Evolutionary conservation across 139 green algal species (phyloP).

Genomic region (Diplosphaera chodatii): DNA sequence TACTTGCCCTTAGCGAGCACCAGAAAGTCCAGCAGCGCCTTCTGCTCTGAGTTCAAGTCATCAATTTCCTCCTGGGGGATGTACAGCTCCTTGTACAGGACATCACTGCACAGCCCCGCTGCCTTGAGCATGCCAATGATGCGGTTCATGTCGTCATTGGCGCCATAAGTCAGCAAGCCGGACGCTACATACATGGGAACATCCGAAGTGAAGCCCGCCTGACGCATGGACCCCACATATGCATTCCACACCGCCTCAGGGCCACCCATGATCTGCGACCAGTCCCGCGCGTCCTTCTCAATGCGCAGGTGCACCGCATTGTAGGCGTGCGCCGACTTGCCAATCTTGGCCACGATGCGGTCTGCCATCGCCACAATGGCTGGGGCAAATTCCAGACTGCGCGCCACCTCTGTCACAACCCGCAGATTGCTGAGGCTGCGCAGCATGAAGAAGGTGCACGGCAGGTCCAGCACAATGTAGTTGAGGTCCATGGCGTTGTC

Average conservation of each 20-base stretch:
- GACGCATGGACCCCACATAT: constrained; percentile 29
- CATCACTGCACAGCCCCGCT: constrained; percentile 4
- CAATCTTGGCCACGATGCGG: constrained; percentile 29
- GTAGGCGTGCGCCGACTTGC: constrained; percentile 15
- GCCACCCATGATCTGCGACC: constrained; percentile 39
- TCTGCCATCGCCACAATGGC: constrained; percentile 30
- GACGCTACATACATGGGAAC: constrained; percentile 41
- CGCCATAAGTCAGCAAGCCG: constrained; percentile 42
- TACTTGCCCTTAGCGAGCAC: constrained; percentile 33
- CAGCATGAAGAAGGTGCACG: constrained; percentile 44
- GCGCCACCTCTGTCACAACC: constrained; percentile 40
- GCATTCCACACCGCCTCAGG: constrained; percentile 23
- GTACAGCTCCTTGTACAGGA: constrained; percentile 50
- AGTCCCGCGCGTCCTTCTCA: constrained; percentile 48
- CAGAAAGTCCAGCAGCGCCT: constrained; percentile 51
- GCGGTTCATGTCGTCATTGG: no score
- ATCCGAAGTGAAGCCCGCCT: constrained; percentile 11
- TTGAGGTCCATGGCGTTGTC: constrained; percentile 10
- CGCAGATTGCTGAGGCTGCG: constrained; percentile 21
- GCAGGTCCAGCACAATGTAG: constrained; percentile 45
- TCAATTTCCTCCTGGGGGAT: constrained; percentile 19
- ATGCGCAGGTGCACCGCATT: constrained; percentile 40
- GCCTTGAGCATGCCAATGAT: background rate
- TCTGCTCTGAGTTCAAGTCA: constrained; percentile 43
- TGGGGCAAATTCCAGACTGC: constrained; percentile 34